Evolutionary conservation across 2,329 filamentous ascomycete species (phyloP).

Genomic region (Apiospora pterosperma): DNA sequence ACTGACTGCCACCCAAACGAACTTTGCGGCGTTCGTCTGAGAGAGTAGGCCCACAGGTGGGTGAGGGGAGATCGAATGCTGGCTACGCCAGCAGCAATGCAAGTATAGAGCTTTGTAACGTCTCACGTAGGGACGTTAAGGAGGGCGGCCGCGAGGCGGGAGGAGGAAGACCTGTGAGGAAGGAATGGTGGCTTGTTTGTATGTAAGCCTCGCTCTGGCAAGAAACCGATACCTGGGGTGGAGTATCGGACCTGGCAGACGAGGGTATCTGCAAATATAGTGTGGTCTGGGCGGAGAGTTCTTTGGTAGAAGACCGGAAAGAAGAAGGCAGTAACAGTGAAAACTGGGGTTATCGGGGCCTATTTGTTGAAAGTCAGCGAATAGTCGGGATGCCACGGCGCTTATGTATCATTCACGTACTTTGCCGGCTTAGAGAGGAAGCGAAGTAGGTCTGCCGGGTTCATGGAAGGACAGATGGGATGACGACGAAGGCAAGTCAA

Average conservation of each 20-base stretch:
- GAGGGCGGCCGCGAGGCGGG: slow-evolving; percentile 79
- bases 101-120: slow-evolving; percentile 44
- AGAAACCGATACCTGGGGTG: slow-evolving; percentile 75
- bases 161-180: slow-evolving; percentile 78
- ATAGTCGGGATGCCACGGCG: background rate
- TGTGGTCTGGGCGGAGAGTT: slow-evolving; percentile 9
- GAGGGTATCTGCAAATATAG: slow-evolving; percentile 56
- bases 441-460: slow-evolving; percentile 83
- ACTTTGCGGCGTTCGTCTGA: slow-evolving; percentile 90
- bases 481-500: background rate
- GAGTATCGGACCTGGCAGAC: slow-evolving; percentile 85
- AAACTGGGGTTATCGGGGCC: slow-evolving; percentile 52
- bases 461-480: slow-evolving; percentile 66
- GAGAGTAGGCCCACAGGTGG: slow-evolving; percentile 93
- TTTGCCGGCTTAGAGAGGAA: slow-evolving; percentile 94
- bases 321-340: background rate
- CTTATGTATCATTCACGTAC: slow-evolving; percentile 48
- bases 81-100: slow-evolving; percentile 82
- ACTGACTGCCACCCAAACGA: slow-evolving; percentile 98
- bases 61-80: slow-evolving; percentile 62
- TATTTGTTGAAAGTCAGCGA: slow-evolving; percentile 21
- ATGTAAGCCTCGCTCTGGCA: slow-evolving; percentile 60
- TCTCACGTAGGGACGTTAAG: slow-evolving; percentile 78
- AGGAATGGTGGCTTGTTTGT: slow-evolving; percentile 78
- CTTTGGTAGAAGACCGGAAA: background rate